phyloP scores from a whole-genome alignment of 2,329 filamentous ascomycete genomes.

The Huntiella decipiens region DNA sequence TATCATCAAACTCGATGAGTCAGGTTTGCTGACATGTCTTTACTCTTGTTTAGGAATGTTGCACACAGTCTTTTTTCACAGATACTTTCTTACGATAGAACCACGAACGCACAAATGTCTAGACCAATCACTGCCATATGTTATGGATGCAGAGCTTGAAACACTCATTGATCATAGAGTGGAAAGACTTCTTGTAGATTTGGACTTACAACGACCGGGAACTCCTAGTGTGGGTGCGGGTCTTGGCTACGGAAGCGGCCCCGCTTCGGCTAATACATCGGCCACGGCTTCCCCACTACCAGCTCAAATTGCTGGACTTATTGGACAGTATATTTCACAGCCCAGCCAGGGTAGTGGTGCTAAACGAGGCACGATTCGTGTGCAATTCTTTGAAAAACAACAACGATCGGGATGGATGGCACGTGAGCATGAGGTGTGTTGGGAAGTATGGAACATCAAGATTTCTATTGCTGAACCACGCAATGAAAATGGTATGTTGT shows the following conservation, averaged over 20 bases:
- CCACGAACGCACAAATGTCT: constrained; percentile 77
- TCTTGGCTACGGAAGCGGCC: constrained; percentile 11
- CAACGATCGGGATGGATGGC: constrained; percentile 66
- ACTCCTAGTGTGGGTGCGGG: constrained; percentile 12
- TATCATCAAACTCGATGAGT: not conserved
- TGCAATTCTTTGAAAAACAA: constrained; percentile 91
- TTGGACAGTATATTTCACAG: not conserved
- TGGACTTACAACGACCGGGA: constrained; percentile 2
- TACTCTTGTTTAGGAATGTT: constrained; percentile 48
- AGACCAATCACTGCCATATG: constrained; percentile 73
- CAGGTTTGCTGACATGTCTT: constrained; percentile 1
- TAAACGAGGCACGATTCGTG: constrained; percentile 58
- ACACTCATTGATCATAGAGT: constrained; percentile 84
- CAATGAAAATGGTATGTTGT: constrained; percentile 59
- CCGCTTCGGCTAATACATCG: constrained; percentile 1
- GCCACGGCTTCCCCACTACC: constrained; percentile 5
- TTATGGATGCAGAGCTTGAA: constrained; percentile 79
- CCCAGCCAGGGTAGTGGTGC: constrained; percentile 22
- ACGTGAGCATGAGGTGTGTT: constrained; percentile 81
- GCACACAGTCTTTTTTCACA: constrained; percentile 97
- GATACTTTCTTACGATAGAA: constrained; percentile 75
- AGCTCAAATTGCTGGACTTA: constrained; percentile 5
- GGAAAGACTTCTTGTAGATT: constrained; percentile 33
- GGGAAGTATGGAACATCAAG: constrained; percentile 90
- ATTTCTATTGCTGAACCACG: constrained; percentile 80